Evolutionary conservation across 805 yeast genomes (phyloP), one percentile per base, ranked within the genome.

Genomic region (Vanderwaltozyma yarrowii): DNA sequence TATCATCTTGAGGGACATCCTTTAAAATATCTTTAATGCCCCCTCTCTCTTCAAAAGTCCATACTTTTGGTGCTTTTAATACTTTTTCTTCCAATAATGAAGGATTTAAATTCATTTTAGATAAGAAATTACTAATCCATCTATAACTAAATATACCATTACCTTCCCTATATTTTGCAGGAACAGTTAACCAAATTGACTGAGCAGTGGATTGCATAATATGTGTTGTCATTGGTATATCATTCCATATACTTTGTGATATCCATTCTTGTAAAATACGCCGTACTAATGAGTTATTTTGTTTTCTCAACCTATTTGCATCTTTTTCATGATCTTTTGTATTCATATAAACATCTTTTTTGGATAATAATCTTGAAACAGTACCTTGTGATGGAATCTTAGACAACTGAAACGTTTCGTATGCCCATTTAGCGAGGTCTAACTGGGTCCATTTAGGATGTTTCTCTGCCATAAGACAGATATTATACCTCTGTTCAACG

Each of bases 261-360:
- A 77, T 72, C 83, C 83, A 78, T 51, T 78, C 83, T n/a, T 75
- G 69, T 31, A 78, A 53, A n/a, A 78, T 74, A 31, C 69, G 67
- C 26, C 82, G 57, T 11, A 78, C 63, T 20, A 78, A 52, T 12
- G 73, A 69, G 45, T 74, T 74, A 35, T 69, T 57, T n/a, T 74
- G 73, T 41, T 73, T 74, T 26, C 81, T 55, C 12, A 65, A 43
- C 32, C 68, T 49, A 42, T 67, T 59, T 36, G 80, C 42, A 68
- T 62, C 58, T 52, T 69, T 56, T 66, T 74, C 54, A 67, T 80
- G 43, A 65, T 67, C 58, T 36, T 58, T 58, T 31, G 58, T 47
- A 34, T 58, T 58, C 62, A 58, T 58, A 39, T 54, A 57, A 3
- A 50, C 76, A 41, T 72, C 73, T 42, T 74, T 75, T 38, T 72